Base-by-base conservation (phyloP, 805 yeast genomes). In the Spathaspora arborariae region DNA sequence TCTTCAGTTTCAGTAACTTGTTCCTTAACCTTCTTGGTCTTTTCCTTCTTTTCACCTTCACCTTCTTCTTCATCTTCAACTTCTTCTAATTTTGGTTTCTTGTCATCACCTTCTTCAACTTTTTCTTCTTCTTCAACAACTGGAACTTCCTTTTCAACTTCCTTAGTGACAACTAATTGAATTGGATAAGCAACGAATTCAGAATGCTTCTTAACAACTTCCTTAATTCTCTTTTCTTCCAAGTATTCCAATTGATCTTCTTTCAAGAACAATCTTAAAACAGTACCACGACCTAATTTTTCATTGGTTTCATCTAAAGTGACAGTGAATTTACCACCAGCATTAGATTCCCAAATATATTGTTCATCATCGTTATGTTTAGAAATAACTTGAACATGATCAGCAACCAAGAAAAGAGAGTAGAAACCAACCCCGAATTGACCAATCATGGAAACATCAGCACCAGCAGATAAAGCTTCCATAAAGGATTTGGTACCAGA, bases 391-490 rank as follows among this genome's bases (percentile, higher is more conserved):
- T 94, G 97, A 56, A 94, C 99, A 62, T 82, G 88, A 79, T 94
- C 99, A 63, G 99, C 98, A 68, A 94, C 99, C 79, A 94, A 82
- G 88, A 94, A 94, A 59, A 92, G 80, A 46, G 99, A 94, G 85
- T 94, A 94, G 92, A 94, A 94, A 84, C 99, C 99, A 62, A 94
- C 99, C 90, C 99, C 99, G 80, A 94, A 94, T 79, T 94, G 99
- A 82, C 99, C 99, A 78, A 94, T 94, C 99, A 94, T 94, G 56
- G 98, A 91, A 54, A 94, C 97, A 73, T 94, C 99, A 52, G 99
- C 99, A 78, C 99, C 99, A 56, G 97, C 98, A 57, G 96, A 85
- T 57, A 95, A 81, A 58, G 99, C 99, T 79, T 94, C 99, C 99
- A 94, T 94, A 75, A 94, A 94, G 60, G 96, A 89, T 80, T 94